Percentiles rank a stretch among this genome's conserved stretches.
These are phyloP conservation scores for Galerina marginata DNA, from an alignment of 768 basidiomycete genomes.

Conservation along the genomic window DNA sequence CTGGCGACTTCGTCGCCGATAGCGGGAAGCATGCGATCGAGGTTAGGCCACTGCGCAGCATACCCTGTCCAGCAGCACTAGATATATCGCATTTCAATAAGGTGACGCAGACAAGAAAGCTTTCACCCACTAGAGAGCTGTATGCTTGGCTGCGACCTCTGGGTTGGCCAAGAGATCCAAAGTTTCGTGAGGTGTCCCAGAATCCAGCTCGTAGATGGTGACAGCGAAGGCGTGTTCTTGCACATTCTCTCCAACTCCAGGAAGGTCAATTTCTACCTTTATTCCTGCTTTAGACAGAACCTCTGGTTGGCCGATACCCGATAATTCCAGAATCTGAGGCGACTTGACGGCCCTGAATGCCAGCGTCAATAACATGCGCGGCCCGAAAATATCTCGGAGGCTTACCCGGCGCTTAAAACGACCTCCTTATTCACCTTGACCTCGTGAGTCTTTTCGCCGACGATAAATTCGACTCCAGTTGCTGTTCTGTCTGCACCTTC, in stretches of 20 bases:
- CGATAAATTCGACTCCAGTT: slow-evolving; percentile 5
- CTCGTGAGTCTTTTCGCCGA: background rate
- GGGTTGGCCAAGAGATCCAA: slow-evolving; percentile 46
- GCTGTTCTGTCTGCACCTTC: background rate
- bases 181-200: slow-evolving; percentile 28
- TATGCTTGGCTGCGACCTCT: slow-evolving; percentile 46
- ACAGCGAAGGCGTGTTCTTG: slow-evolving; percentile 17
- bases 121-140: slow-evolving; percentile 21
- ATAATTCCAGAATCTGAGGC: slow-evolving; percentile 57
- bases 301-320: slow-evolving; percentile 60
- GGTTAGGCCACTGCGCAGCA: background rate
- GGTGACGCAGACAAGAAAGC: background rate
- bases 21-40: slow-evolving; percentile 27
- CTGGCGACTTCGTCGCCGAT: slow-evolving; percentile 19
- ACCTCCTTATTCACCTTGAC: background rate
- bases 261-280: slow-evolving; percentile 48
- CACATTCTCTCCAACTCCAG: slow-evolving; percentile 61
- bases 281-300: slow-evolving; percentile 53
- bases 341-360: slow-evolving; percentile 25
- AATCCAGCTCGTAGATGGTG: slow-evolving; percentile 16
- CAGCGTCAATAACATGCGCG: background rate
- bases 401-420: slow-evolving; percentile 9
- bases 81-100: background rate
- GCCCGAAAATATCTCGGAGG: background rate
- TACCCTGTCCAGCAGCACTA: background rate